These are phyloP conservation scores for Silybum marianum DNA, from an alignment of 129 eudicot species.

Conservation along the genomic window DNA sequence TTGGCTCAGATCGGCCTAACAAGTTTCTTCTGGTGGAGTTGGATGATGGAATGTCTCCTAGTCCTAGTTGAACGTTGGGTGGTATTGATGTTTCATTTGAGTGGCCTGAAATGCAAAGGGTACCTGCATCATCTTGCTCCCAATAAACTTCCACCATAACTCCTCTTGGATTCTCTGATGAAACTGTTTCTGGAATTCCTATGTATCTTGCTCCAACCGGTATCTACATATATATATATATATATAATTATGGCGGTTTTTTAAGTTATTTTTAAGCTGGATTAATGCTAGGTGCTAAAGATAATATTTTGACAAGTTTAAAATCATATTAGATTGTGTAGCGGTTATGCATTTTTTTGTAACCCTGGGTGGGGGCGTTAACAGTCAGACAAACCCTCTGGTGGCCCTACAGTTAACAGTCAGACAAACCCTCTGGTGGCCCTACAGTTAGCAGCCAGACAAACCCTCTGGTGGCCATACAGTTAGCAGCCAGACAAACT, in stretches of 20 bases:
- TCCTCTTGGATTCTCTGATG: constrained; percentile 78
- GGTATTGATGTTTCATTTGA: constrained; percentile 69
- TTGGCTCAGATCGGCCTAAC: constrained; percentile 39
- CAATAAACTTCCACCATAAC: constrained; percentile 86
- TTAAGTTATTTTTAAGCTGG: neutral
- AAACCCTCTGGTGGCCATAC: too few relatives aligned
- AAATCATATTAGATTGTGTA: neutral
- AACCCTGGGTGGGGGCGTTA: too few relatives aligned
- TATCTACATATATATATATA: constrained; percentile 60
- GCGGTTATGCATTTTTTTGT: too few relatives aligned
- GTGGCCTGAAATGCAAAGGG: constrained; percentile 74
- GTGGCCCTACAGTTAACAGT: too few relatives aligned
- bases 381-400: too few relatives aligned
- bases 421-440: too few relatives aligned
- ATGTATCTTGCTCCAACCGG: constrained; percentile 85
- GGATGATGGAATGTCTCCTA: constrained; percentile 31
- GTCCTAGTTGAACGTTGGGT: constrained; percentile 42
- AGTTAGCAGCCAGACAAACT: too few relatives aligned
- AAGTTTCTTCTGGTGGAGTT: constrained; percentile 35
- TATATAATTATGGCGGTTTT: neutral
- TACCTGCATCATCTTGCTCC: constrained; percentile 88
- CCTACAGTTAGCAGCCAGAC: too few relatives aligned
- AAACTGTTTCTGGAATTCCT: constrained; percentile 70
- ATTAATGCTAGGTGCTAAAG: neutral
- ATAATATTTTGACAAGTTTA: neutral